Percentiles rank a stretch among this genome's conserved stretches.
Conservation (phyloP, 2,329 filamentous ascomycete species). For the Canariomyces notabilis region DNA sequence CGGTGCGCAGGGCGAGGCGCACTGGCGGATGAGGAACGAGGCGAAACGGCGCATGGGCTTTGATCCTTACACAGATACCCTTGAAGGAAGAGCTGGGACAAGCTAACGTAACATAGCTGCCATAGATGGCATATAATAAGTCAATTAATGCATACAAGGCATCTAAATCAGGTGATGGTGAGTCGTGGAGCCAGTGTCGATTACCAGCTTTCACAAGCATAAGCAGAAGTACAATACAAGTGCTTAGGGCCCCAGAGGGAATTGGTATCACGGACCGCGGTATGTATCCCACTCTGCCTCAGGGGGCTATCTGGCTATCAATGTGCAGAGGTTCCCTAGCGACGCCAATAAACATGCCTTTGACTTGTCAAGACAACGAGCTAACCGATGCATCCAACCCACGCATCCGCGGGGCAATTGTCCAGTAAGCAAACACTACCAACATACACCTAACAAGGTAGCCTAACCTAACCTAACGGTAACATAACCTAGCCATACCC, state of each 20-base stretch:
- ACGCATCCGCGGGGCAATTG: slow-evolving; percentile 1
- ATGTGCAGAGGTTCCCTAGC: neutral
- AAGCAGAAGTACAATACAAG: too few species aligned
- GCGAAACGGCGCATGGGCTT: slow-evolving; percentile 49
- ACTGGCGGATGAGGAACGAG: slow-evolving; percentile 40
- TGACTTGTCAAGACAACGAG: neutral
- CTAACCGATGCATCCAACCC: slow-evolving; percentile 6
- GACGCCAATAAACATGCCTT: neutral
- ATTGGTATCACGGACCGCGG: too few species aligned
- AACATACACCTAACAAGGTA: neutral
- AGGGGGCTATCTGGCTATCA: too few species aligned
- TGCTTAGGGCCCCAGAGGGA: too few species aligned
- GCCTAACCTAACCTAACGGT: slow-evolving; percentile 1
- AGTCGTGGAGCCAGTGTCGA: too few species aligned
- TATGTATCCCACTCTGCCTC: too few species aligned
- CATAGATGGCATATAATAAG: too few species aligned
- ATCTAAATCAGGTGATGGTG: too few species aligned
- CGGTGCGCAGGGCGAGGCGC: slow-evolving; percentile 42
- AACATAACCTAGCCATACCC: slow-evolving; percentile 6
- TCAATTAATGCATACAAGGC: too few species aligned
- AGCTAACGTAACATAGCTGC: too few species aligned
- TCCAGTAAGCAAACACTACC: slow-evolving; percentile 13
- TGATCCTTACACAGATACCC: slow-evolving; percentile 49
- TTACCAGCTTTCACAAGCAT: too few species aligned
- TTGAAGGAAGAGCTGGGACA: slow-evolving; percentile 16